Evolutionary conservation across 345 rosid genomes (phyloP).

Genomic region (Rhizophora apiculata): DNA sequence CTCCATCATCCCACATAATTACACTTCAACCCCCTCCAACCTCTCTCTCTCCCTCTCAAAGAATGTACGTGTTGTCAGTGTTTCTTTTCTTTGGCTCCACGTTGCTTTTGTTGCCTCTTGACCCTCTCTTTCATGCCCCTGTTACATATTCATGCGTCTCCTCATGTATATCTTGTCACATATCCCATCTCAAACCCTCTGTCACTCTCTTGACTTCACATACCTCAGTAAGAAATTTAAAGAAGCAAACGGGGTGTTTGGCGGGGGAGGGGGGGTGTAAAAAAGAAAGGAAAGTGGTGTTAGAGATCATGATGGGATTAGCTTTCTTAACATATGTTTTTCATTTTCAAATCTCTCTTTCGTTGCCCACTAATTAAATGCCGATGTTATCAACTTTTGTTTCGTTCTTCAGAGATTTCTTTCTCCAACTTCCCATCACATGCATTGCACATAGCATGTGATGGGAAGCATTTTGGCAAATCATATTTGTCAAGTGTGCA

Average conservation of each 20-base stretch:
- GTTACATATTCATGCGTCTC: constrained; percentile 9
- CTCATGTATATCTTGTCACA: constrained; percentile 15
- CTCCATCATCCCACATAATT: background rate
- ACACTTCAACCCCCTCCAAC: background rate
- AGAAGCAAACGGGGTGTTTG: background rate
- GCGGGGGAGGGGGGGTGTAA: background rate
- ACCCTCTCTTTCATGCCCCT: constrained; percentile 2
- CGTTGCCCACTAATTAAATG: constrained; percentile 17
- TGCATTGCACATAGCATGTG: constrained; percentile 21
- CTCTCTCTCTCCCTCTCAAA: background rate
- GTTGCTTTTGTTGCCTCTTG: constrained; percentile 23
- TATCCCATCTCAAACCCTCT: constrained; percentile 31
- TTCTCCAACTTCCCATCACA: constrained; percentile 28
- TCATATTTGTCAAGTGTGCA: no score
- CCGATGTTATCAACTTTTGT: constrained; percentile 18
- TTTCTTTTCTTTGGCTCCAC: constrained; percentile 40
- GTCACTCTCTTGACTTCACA: constrained; percentile 3
- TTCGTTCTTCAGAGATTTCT: constrained; percentile 8
- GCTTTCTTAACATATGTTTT: no score
- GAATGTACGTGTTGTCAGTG: constrained; percentile 19
- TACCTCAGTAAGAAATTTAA: background rate
- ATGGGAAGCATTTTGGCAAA: no score
- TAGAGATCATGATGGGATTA: no score
- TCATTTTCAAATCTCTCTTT: background rate
- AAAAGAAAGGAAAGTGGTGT: background rate